These are phyloP conservation scores for Nemania serpens DNA, from an alignment of 2,329 filamentous ascomycete species.

Conservation along the genomic window DNA sequence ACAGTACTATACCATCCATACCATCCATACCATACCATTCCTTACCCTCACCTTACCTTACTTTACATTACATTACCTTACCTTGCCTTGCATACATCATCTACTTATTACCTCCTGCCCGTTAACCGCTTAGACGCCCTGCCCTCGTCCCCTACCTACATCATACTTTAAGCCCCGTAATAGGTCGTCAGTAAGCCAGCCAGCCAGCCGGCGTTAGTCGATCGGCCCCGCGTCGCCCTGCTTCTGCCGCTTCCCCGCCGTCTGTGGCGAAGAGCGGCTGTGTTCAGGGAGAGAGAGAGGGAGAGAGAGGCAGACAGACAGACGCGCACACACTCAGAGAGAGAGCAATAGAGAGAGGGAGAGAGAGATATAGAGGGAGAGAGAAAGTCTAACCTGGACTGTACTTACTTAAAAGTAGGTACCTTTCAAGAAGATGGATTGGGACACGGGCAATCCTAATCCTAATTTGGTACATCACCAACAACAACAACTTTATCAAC, in stretches of 20 bases:
- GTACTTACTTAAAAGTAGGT: no score
- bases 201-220: conserved; percentile 1
- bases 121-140: conserved; percentile 19
- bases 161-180: conserved; percentile 12
- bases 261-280: conserved; percentile 22
- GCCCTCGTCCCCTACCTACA: conserved; percentile 5
- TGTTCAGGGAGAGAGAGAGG: neutral
- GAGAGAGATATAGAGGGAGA: no score
- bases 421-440: conserved; percentile 22
- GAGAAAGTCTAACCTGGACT: no score
- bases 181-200: neutral
- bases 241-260: conserved; percentile 16
- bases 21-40: no score
- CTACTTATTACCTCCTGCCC: neutral
- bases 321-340: no score
- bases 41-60: neutral
- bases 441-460: conserved; percentile 16
- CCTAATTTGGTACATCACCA: neutral
- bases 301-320: no score
- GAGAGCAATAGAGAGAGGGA: no score
- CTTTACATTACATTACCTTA: neutral
- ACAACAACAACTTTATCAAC: neutral
- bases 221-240: neutral
- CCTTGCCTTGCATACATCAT: neutral
- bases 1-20: no score